Base-by-base conservation (phyloP, 73 alveolate species). In the Halteria grandinella region DNA sequence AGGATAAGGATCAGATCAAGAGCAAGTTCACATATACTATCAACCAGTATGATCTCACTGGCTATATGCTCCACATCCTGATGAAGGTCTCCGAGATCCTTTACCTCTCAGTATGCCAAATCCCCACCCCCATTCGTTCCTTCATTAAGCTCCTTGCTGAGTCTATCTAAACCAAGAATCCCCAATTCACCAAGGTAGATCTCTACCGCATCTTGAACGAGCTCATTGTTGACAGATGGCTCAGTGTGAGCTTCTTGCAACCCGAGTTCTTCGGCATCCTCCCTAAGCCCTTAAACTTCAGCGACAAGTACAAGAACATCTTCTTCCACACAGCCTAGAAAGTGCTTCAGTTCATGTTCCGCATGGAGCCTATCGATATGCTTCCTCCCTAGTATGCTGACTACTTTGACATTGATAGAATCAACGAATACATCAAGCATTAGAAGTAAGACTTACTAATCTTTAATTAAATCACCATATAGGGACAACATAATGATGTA, bases 261-360 rank as follows among this genome's bases (percentile, higher is more conserved):
- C 80, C 80, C 6, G 80, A 66, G 52, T 66, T 23, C 29, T 66
- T n/a, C 47, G 80, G 80, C 7, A 66, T 66, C 23, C 28, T 66
- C 7, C 80, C 80, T 4, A 66, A 66, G 21, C 80, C 80, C 5
- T 33, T 66, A 7, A 66, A 66, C 21, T 66, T 66, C 58, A 8
- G 17, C 8, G 80, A 66, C 7, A 66, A 44, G 29, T 37, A 15
- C 10, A 66, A 66, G 34, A 23, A 41, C 17, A 47, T 44, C 47
- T 47, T 66, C 63, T 66, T 66, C 53, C 32, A 3, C 14, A 66
- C 80, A 21, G 63, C 66, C 8, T 28, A 47, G 23, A 47, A 44
- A 47, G 80, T 66, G 11, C 52, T 66, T 7, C 15, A 44, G 17
- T 23, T 29, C 43, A 66, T 66, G 4, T 66, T 66, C 53, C 43